Conservation (phyloP, 1,284 basidiomycete genomes). For the Irpex rosettiformis region DNA sequence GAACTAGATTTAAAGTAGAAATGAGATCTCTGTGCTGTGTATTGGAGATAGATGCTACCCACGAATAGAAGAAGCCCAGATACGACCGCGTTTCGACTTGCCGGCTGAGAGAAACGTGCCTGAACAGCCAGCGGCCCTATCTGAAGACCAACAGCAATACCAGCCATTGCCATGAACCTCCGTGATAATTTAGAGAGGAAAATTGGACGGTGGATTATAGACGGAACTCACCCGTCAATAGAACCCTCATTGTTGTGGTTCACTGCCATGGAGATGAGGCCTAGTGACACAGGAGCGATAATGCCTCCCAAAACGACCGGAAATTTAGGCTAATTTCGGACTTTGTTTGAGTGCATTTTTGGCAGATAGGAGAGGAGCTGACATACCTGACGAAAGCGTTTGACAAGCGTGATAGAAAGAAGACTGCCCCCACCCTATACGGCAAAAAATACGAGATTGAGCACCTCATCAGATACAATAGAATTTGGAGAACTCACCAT, state of each 20-base stretch:
- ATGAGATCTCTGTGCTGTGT: not conserved
- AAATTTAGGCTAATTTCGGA: constrained; percentile 35
- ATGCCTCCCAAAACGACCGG: constrained; percentile 36
- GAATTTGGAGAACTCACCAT: constrained; percentile 27
- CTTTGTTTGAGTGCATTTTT: not conserved
- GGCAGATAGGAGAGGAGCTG: not conserved
- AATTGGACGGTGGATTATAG: not conserved
- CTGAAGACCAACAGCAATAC: constrained; percentile 40
- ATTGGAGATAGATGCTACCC: constrained; percentile 18
- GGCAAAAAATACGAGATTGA: not conserved
- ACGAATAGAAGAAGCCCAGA: constrained; percentile 43
- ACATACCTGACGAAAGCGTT: constrained; percentile 17
- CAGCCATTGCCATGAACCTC: constrained; percentile 45
- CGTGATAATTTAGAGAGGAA: constrained; percentile 13
- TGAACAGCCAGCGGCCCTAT: constrained; percentile 40
- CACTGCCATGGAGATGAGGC: constrained; percentile 41
- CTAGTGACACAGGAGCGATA: constrained; percentile 37
- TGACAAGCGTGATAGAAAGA: constrained; percentile 28
- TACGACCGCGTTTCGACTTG: constrained; percentile 35
- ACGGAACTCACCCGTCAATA: constrained; percentile 35
- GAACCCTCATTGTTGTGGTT: constrained; percentile 30
- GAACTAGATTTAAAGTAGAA: constrained; percentile 29
- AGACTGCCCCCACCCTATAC: constrained; percentile 32
- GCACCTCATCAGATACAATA: not conserved
- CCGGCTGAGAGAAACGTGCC: constrained; percentile 42